Conservation (phyloP, 768 basidiomycete genomes). For the Multifurca ochricompacta region DNA sequence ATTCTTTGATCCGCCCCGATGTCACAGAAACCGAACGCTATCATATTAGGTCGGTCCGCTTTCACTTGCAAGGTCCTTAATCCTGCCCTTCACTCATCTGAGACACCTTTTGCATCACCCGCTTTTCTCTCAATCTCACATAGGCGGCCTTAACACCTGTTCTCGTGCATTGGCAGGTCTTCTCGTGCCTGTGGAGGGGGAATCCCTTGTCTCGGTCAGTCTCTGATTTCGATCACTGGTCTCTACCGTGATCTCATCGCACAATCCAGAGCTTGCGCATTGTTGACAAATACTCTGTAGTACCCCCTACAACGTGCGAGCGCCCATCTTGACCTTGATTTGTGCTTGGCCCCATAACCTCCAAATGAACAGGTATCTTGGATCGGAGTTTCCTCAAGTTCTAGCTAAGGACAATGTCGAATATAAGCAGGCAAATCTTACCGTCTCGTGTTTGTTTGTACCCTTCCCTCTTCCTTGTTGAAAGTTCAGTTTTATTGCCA, state of each 20-base stretch:
- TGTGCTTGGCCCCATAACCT: conserved; percentile 16
- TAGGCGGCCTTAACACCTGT: conserved; percentile 78
- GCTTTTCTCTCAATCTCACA: conserved; percentile 1
- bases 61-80: conserved; percentile 2
- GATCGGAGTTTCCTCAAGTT: conserved; percentile 62
- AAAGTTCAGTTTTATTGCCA: conserved; percentile 27
- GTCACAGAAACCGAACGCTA: conserved; percentile 51
- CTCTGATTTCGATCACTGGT: conserved; percentile 4
- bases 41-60: conserved; percentile 62
- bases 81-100: background rate
- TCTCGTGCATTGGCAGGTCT: conserved; percentile 62
- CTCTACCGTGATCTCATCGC: conserved; percentile 15
- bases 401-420: conserved; percentile 64
- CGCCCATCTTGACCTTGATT: conserved; percentile 21
- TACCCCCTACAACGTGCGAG: conserved; percentile 65
- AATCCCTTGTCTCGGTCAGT: conserved; percentile 65
- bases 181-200: conserved; percentile 61
- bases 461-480: background rate
- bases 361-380: conserved; percentile 53
- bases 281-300: conserved; percentile 67
- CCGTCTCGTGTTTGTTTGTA: conserved; percentile 44
- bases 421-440: conserved; percentile 78
- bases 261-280: conserved; percentile 53
- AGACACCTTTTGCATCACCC: conserved; percentile 1
- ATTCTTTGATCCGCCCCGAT: conserved; percentile 24